phyloP scores from a whole-genome alignment of 1,284 basidiomycete genomes.

The Prillingera fragicola region DNA sequence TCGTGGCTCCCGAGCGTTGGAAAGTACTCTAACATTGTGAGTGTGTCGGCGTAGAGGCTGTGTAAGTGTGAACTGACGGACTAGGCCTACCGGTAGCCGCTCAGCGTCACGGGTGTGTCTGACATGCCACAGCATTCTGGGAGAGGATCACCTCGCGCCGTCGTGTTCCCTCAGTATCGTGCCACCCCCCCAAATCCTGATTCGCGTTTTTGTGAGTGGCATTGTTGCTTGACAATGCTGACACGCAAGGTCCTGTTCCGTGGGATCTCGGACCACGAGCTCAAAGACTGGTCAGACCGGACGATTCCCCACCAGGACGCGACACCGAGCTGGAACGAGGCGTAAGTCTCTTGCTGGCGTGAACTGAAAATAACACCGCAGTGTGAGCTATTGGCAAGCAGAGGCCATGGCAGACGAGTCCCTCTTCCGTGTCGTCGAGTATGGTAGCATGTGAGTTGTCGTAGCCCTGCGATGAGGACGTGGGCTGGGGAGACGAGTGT shows the following conservation, averaged over 20 bases:
- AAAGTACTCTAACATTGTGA: constrained; percentile 40
- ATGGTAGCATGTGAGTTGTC: constrained; percentile 44
- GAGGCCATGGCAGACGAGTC: constrained; percentile 30
- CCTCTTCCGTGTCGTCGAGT: constrained; percentile 44
- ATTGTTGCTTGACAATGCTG: not conserved
- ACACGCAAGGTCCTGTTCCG: constrained; percentile 35
- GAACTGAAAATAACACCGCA: constrained; percentile 7
- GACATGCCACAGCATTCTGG: constrained; percentile 29
- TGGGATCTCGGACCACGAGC: constrained; percentile 34
- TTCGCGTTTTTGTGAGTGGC: constrained; percentile 37
- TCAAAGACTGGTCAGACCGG: constrained; percentile 36
- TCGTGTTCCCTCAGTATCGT: constrained; percentile 29
- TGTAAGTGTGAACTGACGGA: constrained; percentile 1
- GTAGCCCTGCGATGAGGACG: no score
- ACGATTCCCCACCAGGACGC: constrained; percentile 35
- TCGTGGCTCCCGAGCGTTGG: constrained; percentile 39
- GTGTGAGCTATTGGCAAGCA: constrained; percentile 37
- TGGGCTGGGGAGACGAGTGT: no score
- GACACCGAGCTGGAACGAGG: constrained; percentile 39
- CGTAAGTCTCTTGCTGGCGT: constrained; percentile 24
- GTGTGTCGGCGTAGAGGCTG: no score
- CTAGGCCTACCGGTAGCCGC: constrained; percentile 27
- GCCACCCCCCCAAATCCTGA: constrained; percentile 33
- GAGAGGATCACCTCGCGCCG: constrained; percentile 30
- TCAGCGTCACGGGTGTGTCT: not conserved